phyloP scores from a whole-genome alignment of 176 grass and related monocot genomes.

The Sorghum bicolor region DNA sequence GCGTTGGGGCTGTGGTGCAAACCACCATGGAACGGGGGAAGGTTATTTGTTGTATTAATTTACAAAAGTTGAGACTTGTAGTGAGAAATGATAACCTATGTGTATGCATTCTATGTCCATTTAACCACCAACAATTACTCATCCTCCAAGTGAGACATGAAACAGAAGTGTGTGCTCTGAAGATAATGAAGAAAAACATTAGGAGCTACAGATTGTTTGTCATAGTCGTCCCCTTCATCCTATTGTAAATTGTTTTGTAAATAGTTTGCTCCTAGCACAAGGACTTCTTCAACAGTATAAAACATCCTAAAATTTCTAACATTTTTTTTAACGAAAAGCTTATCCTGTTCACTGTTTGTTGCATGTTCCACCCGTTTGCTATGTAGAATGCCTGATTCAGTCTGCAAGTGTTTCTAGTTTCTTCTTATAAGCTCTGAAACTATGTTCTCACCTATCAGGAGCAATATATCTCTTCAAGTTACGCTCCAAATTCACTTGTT shows the following conservation, averaged over 20 bases:
- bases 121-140: neutral
- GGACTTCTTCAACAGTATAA: neutral
- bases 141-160: neutral
- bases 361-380: neutral
- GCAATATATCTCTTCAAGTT: neutral
- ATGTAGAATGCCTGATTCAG: neutral
- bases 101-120: neutral
- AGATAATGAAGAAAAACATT: neutral
- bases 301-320: neutral
- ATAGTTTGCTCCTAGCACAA: neutral
- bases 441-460: neutral
- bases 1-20: no score
- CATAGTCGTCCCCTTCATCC: neutral
- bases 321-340: neutral
- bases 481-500: neutral
- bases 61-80: no score
- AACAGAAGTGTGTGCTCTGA: neutral
- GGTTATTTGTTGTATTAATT: neutral
- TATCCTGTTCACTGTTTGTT: neutral
- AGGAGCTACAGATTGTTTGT: neutral
- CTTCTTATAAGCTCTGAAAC: neutral
- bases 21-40: no score
- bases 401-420: neutral
- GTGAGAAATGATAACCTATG: neutral
- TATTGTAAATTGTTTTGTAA: neutral